A percentile compares a stretch with the other conserved stretches of the same genome.
Evolutionary conservation across 371 early-diverging fungal species (phyloP).

Genomic region (Mortierella sp.): DNA sequence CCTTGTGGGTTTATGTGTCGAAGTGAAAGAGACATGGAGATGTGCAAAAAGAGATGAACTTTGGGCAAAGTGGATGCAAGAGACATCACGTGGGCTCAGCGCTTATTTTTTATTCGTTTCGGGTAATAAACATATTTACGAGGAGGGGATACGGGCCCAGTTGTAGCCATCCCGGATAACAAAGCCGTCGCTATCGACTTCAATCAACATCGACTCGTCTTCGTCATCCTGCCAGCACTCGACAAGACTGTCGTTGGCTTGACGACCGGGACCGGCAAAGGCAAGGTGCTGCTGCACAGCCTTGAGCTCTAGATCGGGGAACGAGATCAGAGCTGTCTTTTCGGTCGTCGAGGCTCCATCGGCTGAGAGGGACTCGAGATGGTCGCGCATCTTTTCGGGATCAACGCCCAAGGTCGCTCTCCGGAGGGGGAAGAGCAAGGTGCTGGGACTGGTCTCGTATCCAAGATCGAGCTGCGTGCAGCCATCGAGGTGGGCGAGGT

Average conservation of each 20-base stretch:
- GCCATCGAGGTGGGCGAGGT: conserved; percentile 46
- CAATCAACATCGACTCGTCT: conserved; percentile 35
- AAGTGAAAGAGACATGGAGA: background rate
- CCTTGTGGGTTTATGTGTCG: background rate
- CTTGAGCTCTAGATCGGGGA: conserved; percentile 41
- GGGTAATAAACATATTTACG: conserved; percentile 17
- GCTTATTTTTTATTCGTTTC: background rate
- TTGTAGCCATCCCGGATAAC: conserved; percentile 44
- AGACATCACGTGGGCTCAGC: background rate
- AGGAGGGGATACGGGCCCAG: conserved; percentile 50
- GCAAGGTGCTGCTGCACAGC: conserved; percentile 43
- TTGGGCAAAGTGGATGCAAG: background rate
- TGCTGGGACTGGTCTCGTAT: conserved; percentile 44
- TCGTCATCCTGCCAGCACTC: conserved; percentile 54
- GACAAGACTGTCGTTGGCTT: conserved; percentile 27
- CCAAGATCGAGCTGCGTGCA: conserved; percentile 49
- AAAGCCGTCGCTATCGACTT: conserved; percentile 49
- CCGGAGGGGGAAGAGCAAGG: conserved; percentile 34
- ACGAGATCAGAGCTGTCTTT: conserved; percentile 36
- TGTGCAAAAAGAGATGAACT: background rate
- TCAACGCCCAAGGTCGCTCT: conserved; percentile 30
- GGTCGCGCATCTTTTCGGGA: conserved; percentile 43
- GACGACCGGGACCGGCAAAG: conserved; percentile 41
- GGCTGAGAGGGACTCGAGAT: conserved; percentile 26
- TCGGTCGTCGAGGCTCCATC: conserved; percentile 36